Evolutionary conservation across 192 early-diverging fungal species (phyloP), one percentile per base, ranked within the genome.

Genomic region (Coemansia furcata): DNA sequence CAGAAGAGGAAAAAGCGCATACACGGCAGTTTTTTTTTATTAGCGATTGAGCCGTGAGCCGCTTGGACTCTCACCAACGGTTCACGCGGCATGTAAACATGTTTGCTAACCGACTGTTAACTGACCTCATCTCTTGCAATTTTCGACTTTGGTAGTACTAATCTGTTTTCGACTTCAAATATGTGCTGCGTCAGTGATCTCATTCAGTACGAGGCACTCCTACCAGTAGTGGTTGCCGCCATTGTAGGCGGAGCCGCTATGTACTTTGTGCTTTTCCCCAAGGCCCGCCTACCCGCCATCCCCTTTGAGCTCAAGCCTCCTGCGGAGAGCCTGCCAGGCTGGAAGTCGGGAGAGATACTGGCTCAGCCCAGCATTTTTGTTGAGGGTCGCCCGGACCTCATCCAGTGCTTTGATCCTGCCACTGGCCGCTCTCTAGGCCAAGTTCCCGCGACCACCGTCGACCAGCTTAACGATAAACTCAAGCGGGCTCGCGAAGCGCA

Each of bases 391-490:
- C 71, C 79, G 2, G 71, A 70, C 10, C 78, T 77, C 29, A 94
- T 95, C 70, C 82, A 87, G 26, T 94, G 92, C 71, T 95, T 89
- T 66, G 94, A 95, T 39, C 94, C 94, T 9, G 86, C 94, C 32
- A 94, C 94, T 19, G 94, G 92, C 17, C 84, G 88, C 46, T 86
- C 84, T 19, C 85, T 95, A 29, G 87, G 84, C 29, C 83, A 74
- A 8, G 87, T 91, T 39, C 84, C 70, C 42, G 80, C 84, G 26
- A 86, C 86, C 19, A 83, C 89, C 6, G 67, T 77, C 0, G 77
- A 76, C 12, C 81, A 93, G 66, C 84, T 95, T 38, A 44, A 79
- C 43, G 85, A 72, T 29, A 84, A 85, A 57, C 72, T 92, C 19
- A 55, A 61, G 15, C 80, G 80, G 32, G 89, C 91, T 1, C 78